Base-by-base conservation (phyloP, 176 grass and related monocot genomes). In the Stipa capillata region DNA sequence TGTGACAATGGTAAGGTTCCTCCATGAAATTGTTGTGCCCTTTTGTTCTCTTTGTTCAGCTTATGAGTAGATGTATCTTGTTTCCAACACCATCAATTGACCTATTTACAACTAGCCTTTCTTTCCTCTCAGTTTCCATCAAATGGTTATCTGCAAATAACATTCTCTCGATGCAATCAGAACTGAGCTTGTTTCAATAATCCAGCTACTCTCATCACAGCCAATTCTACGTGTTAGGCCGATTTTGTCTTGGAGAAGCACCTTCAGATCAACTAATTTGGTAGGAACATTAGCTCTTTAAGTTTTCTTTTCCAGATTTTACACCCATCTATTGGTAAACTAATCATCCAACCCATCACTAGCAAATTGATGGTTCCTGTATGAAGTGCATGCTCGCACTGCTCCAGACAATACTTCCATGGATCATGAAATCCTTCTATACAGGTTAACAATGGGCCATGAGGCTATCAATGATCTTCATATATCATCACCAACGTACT, bases 21-120 rank as follows among this genome's bases (percentile, higher is more conserved):
- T 69, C 77, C 82, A 64, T 62, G 32, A 69, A 43, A 52, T 48
- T 75, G 29, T 14, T 45, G 61, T 71, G 28, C 80, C 70, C 17
- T 62, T 63, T 80, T 55, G 76, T 85, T 89, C 87, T 31, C n/a
- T n/a, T n/a, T n/a, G n/a, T n/a, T n/a, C n/a, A n/a, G 43, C 70
- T 70, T 85, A 80, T 37, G 48, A 45, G 78, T 54, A 84, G 42
- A 55, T 71, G 28, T 70, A 89, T 63, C 82, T 70, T 80, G 71
- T 76, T 85, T 73, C 82, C 69, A 88, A 40, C 44, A 53, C 25
- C 69, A 69, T 69, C 35, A 55, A 44, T 40, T 76, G 63, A 85
- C 56, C 82, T 89, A 89, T 39, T 80, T 47, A 81, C 28, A 51
- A 39, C 56, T 85, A 89, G 55, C 70, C 63, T 10, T 48, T 62